Evolutionary conservation across 2,329 filamentous ascomycete species (phyloP).

Genomic region (Orbilia oligospora): DNA sequence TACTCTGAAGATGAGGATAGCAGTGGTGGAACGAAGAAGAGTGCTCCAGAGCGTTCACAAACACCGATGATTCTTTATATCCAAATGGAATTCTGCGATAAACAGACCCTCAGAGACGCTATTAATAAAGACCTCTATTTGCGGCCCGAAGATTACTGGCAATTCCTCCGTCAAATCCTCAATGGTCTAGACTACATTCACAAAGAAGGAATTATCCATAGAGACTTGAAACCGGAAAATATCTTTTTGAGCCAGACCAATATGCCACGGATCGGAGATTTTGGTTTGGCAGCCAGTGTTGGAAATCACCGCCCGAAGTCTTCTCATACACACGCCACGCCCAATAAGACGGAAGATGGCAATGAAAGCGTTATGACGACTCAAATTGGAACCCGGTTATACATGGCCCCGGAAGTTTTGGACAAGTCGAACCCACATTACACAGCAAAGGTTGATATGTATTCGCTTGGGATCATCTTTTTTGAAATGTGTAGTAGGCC

Average conservation of each 20-base stretch:
- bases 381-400: slow-evolving; percentile 83
- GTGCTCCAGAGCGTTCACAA: slow-evolving; percentile 66
- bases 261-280: slow-evolving; percentile 96
- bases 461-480: slow-evolving; percentile 95
- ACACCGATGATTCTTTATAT: slow-evolving; percentile 85
- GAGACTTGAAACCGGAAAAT: slow-evolving; percentile 96
- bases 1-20: slow-evolving; percentile 62
- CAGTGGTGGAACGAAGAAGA: slow-evolving; percentile 12
- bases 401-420: slow-evolving; percentile 92
- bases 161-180: slow-evolving; percentile 88
- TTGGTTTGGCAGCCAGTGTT: slow-evolving; percentile 91
- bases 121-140: slow-evolving; percentile 82
- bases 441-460: slow-evolving; percentile 98
- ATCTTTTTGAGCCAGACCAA: slow-evolving; percentile 93
- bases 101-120: slow-evolving; percentile 88
- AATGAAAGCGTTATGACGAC: slow-evolving; percentile 67
- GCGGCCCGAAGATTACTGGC: slow-evolving; percentile 85
- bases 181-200: slow-evolving; percentile 94
- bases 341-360: slow-evolving; percentile 36
- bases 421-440: slow-evolving; percentile 79
- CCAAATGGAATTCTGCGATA: slow-evolving; percentile 99
- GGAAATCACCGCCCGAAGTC: slow-evolving; percentile 77
- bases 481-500: slow-evolving; percentile 85
- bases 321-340: slow-evolving; percentile 60
- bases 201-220: slow-evolving; percentile 89